These are phyloP conservation scores for Punica granatum DNA, from an alignment of 345 rosid genomes.

Conservation along the genomic window DNA sequence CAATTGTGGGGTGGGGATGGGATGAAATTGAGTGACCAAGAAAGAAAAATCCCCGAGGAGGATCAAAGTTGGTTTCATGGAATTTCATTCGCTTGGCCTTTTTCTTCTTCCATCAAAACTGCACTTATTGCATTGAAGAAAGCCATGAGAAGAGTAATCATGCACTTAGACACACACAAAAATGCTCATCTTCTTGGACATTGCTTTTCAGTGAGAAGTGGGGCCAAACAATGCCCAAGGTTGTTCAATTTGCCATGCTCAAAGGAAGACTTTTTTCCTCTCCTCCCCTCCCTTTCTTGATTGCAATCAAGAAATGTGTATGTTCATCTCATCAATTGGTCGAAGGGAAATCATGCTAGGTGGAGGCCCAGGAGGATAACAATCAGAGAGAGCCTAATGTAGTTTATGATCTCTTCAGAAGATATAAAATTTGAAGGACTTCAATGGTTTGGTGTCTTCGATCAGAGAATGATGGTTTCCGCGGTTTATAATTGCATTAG, in stretches of 20 bases:
- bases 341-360: neutral
- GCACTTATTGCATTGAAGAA: conserved; percentile 41
- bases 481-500: no score
- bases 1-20: neutral
- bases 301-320: neutral
- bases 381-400: neutral
- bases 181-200: neutral
- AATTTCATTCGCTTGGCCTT: neutral
- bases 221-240: neutral
- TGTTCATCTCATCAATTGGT: conserved; percentile 3
- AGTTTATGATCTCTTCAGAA: neutral
- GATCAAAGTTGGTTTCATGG: neutral
- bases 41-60: neutral
- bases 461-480: no score
- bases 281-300: neutral
- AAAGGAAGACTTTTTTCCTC: neutral
- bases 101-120: conserved; percentile 12
- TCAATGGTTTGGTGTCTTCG: no score
- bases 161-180: neutral
- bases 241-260: neutral
- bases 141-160: conserved; percentile 12
- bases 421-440: neutral
- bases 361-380: no score
- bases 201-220: neutral
- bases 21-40: neutral